These are phyloP conservation scores for Diplosphaera chodatii DNA, from an alignment of 139 green algal species.

Conservation along the genomic window DNA sequence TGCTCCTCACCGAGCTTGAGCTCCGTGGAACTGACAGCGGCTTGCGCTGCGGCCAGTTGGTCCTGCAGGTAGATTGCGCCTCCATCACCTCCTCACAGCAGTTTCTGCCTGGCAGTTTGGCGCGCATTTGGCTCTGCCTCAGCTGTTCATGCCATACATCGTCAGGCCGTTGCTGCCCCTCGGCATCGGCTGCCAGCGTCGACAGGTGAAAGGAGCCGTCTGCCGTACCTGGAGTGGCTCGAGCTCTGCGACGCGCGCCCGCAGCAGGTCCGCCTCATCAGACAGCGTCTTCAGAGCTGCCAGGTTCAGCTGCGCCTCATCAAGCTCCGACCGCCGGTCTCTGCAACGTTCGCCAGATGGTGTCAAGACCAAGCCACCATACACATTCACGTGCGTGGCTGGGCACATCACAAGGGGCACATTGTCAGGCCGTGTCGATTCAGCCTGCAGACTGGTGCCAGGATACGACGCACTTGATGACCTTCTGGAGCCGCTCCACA, in stretches of 20 bases:
- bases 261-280: not conserved
- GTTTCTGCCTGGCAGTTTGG: too few relatives aligned
- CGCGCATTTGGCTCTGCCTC: too few relatives aligned
- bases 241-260: not conserved
- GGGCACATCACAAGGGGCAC: too few relatives aligned
- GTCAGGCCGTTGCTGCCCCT: too few relatives aligned
- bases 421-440: too few relatives aligned
- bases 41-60: not conserved
- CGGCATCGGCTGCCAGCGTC: too few relatives aligned
- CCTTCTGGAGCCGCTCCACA: not conserved
- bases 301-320: not conserved
- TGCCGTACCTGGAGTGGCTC: not conserved
- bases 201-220: not conserved
- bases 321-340: not conserved
- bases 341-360: not conserved
- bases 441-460: too few relatives aligned
- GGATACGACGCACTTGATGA: not conserved
- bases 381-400: too few relatives aligned
- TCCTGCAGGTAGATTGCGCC: too few relatives aligned
- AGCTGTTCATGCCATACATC: too few relatives aligned
- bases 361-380: too few relatives aligned
- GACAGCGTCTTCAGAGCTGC: not conserved
- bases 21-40: not conserved
- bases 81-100: too few relatives aligned
- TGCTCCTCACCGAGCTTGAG: not conserved